A percentile compares a stretch with the other conserved stretches of the same genome.
Conservation (phyloP, 1,284 basidiomycete genomes). For the Naganishia sp. region DNA sequence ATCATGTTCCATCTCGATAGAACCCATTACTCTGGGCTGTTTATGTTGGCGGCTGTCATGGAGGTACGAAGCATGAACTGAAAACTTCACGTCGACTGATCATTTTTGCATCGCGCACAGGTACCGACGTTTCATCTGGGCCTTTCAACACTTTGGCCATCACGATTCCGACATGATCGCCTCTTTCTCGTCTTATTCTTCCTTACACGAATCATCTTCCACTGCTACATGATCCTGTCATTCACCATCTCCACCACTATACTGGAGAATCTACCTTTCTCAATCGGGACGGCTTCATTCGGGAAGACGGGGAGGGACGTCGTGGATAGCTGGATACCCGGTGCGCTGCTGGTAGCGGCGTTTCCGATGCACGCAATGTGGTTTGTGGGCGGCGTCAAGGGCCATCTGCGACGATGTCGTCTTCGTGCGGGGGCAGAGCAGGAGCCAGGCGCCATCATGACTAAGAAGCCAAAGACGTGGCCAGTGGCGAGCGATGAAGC, state of each 20-base stretch:
- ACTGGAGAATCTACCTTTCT: neutral
- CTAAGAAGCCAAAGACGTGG: neutral
- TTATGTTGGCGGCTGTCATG: constrained; percentile 60
- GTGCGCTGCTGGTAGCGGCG: constrained; percentile 55
- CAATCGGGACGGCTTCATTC: neutral
- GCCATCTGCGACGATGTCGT: constrained; percentile 56
- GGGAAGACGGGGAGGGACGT: constrained; percentile 32
- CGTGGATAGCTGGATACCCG: constrained; percentile 55
- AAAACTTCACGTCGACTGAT: neutral
- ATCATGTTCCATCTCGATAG: constrained; percentile 58
- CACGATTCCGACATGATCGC: constrained; percentile 56
- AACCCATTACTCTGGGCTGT: constrained; percentile 57
- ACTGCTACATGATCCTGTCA: constrained; percentile 56
- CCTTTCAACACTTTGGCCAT: constrained; percentile 58
- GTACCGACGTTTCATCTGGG: constrained; percentile 64
- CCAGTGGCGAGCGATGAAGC: neutral
- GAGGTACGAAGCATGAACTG: constrained; percentile 48
- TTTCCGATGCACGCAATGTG: constrained; percentile 61
- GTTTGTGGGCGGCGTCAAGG: constrained; percentile 61
- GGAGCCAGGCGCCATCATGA: neutral
- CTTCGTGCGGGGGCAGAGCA: neutral
- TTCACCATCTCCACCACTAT: constrained; percentile 50
- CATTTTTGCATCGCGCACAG: constrained; percentile 37
- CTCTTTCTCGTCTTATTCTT: constrained; percentile 62
- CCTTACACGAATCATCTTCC: constrained; percentile 60